A percentile compares a stretch with the other conserved stretches of the same genome.
phyloP scores from a whole-genome alignment of 495 filamentous ascomycete species.

The Hyphodiscus hymeniophilus region DNA sequence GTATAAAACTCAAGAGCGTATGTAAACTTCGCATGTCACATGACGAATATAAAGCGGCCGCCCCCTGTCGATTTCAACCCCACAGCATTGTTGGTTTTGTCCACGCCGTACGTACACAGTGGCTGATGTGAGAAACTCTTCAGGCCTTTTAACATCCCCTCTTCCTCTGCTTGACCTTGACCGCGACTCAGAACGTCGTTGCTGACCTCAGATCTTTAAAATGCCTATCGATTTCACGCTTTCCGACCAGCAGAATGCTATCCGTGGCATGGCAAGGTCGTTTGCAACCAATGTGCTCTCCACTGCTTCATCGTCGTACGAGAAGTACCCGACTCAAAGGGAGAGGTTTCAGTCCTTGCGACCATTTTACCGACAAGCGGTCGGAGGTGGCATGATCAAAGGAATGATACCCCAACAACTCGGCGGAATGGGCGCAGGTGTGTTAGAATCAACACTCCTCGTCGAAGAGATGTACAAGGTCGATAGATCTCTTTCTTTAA shows the following conservation, averaged over 20 bases:
- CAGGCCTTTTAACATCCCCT: no score
- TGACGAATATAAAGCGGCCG: not conserved
- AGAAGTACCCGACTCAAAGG: conserved; percentile 21
- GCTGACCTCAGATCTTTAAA: not conserved
- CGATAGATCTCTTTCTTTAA: conserved; percentile 38
- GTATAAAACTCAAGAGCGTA: no score
- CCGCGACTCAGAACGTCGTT: no score
- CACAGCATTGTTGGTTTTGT: no score
- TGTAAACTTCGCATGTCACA: no score
- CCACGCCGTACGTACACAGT: no score
- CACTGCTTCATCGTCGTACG: conserved; percentile 29
- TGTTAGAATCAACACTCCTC: conserved; percentile 40
- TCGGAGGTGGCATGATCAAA: conserved; percentile 37
- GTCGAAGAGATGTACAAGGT: conserved; percentile 45
- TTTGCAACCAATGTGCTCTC: conserved; percentile 31
- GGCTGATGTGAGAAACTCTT: no score
- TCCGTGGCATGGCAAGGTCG: conserved; percentile 25
- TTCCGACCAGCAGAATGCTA: conserved; percentile 25
- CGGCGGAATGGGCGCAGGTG: conserved; percentile 34
- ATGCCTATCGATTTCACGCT: conserved; percentile 34
- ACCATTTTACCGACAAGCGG: conserved; percentile 35
- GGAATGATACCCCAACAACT: conserved; percentile 34
- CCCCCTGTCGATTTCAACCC: no score
- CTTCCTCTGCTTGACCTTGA: no score
- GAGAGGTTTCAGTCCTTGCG: conserved; percentile 38